Conservation (phyloP, 176 grass and related monocot genomes). For the Cymbopogon citratus region DNA sequence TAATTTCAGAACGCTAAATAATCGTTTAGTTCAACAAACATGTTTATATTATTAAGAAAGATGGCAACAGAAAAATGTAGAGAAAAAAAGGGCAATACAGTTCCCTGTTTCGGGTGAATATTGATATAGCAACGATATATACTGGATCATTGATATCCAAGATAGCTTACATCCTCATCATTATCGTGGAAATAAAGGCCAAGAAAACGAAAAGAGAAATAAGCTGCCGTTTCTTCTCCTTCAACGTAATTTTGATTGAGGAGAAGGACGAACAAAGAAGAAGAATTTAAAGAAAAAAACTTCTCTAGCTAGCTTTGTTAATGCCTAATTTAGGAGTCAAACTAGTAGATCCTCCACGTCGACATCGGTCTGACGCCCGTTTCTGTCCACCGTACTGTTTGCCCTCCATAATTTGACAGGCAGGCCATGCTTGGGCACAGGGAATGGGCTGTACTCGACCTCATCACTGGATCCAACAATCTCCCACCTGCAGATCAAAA, state of each 20-base stretch:
- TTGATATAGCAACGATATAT: neutral
- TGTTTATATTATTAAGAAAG: no score
- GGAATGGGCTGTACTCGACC: constrained; percentile 93
- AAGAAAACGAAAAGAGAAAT: neutral
- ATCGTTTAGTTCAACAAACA: neutral
- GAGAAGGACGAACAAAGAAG: constrained; percentile 19
- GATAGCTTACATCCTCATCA: neutral
- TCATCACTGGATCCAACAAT: constrained; percentile 43
- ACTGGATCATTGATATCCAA: constrained; percentile 6
- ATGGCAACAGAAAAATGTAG: neutral
- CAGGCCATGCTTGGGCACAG: constrained; percentile 77
- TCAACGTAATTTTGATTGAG: neutral
- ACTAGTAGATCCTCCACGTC: constrained; percentile 13
- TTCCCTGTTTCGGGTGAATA: neutral
- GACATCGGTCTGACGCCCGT: neutral
- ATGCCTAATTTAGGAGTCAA: constrained; percentile 3
- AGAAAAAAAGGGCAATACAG: neutral
- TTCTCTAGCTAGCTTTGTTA: neutral
- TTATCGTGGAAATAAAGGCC: neutral
- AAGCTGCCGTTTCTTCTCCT: constrained; percentile 1
- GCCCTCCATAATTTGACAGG: constrained; percentile 41
- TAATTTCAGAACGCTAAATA: neutral
- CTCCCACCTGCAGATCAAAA: constrained; percentile 63
- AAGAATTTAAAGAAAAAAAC: neutral
- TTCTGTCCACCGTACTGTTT: neutral